Conservation (phyloP, 2,329 filamentous ascomycete species). For the Colletotrichum tabaci region DNA sequence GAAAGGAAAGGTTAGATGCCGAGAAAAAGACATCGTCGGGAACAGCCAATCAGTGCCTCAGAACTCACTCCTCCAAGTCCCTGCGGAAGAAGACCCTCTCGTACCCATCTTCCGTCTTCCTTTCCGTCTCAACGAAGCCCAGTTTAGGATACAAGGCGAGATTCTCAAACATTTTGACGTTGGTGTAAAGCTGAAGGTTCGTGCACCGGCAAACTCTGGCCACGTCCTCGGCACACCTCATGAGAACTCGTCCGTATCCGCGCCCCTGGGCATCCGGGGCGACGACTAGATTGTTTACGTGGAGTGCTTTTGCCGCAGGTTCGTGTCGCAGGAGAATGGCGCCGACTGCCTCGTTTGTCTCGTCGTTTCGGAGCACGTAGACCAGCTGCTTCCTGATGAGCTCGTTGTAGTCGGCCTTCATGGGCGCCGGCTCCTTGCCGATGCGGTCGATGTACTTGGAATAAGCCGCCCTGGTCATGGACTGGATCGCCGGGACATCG, state of each 20-base stretch:
- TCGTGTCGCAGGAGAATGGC: conserved; percentile 4
- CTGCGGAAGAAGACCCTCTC: conserved; percentile 55
- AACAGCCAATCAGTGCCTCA: too few species aligned
- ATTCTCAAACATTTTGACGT: conserved; percentile 47
- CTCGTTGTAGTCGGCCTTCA: conserved; percentile 51
- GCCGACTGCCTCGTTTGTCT: not conserved
- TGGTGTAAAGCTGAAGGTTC: conserved; percentile 11
- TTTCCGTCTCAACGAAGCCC: conserved; percentile 52
- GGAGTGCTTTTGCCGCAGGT: not conserved
- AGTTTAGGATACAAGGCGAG: conserved; percentile 45
- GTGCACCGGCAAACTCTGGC: not conserved
- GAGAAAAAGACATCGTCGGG: too few species aligned
- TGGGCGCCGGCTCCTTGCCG: conserved; percentile 53
- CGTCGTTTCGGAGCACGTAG: conserved; percentile 43
- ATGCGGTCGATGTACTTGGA: conserved; percentile 54
- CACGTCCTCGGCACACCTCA: not conserved
- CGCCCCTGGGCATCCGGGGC: conserved; percentile 3
- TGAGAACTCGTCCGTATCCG: not conserved
- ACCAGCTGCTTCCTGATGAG: conserved; percentile 49
- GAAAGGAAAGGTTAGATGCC: too few species aligned
- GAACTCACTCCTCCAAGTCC: conserved; percentile 22
- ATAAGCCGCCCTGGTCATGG: conserved; percentile 51
- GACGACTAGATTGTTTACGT: conserved; percentile 13
- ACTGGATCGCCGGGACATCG: conserved; percentile 49
- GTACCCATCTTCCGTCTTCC: conserved; percentile 51